Evolutionary conservation across 208 protist genomes (phyloP), one percentile per base, ranked within the genome.

Genomic region (Crithidia sp.): DNA sequence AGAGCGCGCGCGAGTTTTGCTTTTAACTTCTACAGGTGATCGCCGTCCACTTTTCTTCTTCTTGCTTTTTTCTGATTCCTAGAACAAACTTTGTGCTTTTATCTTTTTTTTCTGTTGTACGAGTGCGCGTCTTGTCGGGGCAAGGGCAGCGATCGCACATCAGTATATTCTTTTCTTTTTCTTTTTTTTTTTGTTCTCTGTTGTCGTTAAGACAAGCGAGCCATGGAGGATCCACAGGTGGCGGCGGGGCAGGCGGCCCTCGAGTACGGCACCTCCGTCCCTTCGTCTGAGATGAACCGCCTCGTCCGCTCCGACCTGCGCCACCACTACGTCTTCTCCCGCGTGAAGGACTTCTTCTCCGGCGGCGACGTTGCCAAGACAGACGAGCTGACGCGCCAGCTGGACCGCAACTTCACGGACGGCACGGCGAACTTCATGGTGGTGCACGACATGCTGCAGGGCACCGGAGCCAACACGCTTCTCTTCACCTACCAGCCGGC

Each of bases 301-400:
- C 53, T 55, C 7, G 75, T 89, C 65, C 89, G 90, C 54, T 87
- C 85, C 39, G 93, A 97, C 64, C 43, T 90, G 8, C 89, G 91
- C 39, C 93, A 97, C 74, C 68, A 90, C 71, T 96, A 97, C 81
- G 50, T 97, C 67, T 96, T 97, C 67, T 84, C 88, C 7, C 91
- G 93, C 37, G 47, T 97, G 39, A 91, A 91, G 69, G 93, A 97
- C 67, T 97, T 96, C 68, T 83, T 97, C 70, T 82, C 88, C n/a
- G 83, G 79, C 47, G 91, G 91, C 43, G 93, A 97, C 49, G 70
- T 73, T 10, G 79, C 82, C 19, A 81, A 83, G 55, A 13, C 57
- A 2, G 91, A 94, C n/a, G 83, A 86, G 44, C 77, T 97, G 19
- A 84, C 81, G 13, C 82, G 80, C 19, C 88, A 96, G 77, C 57